phyloP scores from a whole-genome alignment of 2,329 filamentous ascomycete genomes.

The Shiraia bambusicola region DNA sequence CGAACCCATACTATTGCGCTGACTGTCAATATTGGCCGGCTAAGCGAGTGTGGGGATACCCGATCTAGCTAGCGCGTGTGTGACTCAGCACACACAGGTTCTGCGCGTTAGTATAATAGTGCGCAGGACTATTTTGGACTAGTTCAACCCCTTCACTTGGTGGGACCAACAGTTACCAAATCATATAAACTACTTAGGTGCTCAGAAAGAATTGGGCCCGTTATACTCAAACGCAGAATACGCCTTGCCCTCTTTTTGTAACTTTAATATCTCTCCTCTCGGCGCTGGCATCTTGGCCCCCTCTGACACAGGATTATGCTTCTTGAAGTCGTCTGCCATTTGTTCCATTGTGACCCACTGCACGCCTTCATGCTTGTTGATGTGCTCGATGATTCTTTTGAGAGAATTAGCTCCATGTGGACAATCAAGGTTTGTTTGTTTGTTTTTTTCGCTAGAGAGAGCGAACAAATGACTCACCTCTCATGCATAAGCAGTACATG shows the following conservation, averaged over 20 bases:
- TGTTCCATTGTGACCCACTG: constrained; percentile 71
- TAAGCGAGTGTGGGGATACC: too few relatives aligned
- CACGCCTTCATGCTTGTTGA: constrained; percentile 64
- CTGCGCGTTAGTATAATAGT: too few relatives aligned
- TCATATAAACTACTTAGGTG: constrained; percentile 4
- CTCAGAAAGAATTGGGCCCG: constrained; percentile 18
- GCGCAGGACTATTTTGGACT: not conserved
- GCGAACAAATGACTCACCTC: constrained; percentile 51
- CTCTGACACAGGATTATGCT: constrained; percentile 58
- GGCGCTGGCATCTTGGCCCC: constrained; percentile 64
- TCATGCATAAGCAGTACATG: constrained; percentile 75
- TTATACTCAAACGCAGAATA: constrained; percentile 27
- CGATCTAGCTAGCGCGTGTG: too few relatives aligned
- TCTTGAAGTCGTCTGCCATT: constrained; percentile 73
- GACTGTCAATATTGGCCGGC: too few relatives aligned
- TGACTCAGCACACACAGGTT: too few relatives aligned
- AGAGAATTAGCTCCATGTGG: not conserved
- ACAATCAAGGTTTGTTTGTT: too few relatives aligned
- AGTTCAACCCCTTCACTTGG: too few relatives aligned
- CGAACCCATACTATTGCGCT: too few relatives aligned
- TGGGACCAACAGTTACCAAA: too few relatives aligned
- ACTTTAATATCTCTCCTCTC: constrained; percentile 55
- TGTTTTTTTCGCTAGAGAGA: not conserved
- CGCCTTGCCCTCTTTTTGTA: constrained; percentile 37
- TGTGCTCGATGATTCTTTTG: constrained; percentile 64